phyloP scores from a whole-genome alignment of 768 basidiomycete species.

The Tricholoma hemisulphureum region DNA sequence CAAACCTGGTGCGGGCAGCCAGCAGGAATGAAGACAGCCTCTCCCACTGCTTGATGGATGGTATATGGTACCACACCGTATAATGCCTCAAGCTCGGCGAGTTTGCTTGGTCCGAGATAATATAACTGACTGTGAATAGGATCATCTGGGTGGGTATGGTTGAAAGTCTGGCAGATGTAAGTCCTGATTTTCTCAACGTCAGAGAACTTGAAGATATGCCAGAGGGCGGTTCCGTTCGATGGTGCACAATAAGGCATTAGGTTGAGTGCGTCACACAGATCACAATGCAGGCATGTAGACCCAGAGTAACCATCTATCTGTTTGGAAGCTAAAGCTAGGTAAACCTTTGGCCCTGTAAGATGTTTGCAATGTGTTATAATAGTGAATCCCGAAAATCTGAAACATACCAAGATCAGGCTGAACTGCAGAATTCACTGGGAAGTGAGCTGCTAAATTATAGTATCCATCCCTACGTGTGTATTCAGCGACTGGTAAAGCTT shows the following conservation, averaged over 20 bases:
- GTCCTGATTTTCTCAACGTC: conserved; percentile 72
- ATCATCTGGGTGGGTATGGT: too few relatives aligned
- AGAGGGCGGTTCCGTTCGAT: conserved; percentile 69
- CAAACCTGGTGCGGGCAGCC: conserved; percentile 52
- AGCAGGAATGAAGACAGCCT: conserved; percentile 95
- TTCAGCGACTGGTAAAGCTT: conserved; percentile 80
- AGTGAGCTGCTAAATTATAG: conserved; percentile 84
- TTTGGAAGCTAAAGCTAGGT: too few relatives aligned
- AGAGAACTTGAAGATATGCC: conserved; percentile 84
- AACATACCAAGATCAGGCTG: conserved; percentile 72
- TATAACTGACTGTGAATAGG: too few relatives aligned
- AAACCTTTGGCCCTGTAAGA: too few relatives aligned
- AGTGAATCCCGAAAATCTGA: conserved; percentile 2
- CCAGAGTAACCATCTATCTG: too few relatives aligned
- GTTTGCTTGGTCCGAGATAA: too few relatives aligned
- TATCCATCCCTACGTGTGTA: conserved; percentile 87
- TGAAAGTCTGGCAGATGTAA: conserved; percentile 74
- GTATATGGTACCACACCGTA: too few relatives aligned
- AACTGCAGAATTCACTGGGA: conserved; percentile 65
- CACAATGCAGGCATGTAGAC: too few relatives aligned
- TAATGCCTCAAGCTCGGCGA: too few relatives aligned
- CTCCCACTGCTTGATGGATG: too few relatives aligned
- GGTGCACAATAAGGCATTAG: conserved; percentile 74
- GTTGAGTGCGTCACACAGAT: conserved; percentile 83
- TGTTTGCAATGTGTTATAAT: background rate